These are phyloP conservation scores for Sphaerobolus stellatus DNA, from an alignment of 1,284 basidiomycete genomes.

Conservation along the genomic window DNA sequence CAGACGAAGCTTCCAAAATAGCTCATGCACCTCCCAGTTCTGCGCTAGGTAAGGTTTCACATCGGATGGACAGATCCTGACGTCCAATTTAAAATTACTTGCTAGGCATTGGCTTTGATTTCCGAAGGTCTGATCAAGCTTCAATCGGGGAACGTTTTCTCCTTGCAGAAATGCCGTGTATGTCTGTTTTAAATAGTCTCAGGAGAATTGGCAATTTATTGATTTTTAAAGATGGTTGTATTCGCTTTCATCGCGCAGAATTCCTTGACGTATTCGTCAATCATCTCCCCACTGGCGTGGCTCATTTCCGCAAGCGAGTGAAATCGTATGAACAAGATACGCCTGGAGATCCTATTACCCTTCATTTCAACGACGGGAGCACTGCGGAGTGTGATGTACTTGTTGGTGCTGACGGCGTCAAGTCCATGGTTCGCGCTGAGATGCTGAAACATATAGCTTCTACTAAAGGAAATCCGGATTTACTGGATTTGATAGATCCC, in stretches of 20 bases:
- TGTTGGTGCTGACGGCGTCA: constrained; percentile 29
- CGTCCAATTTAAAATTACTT: not conserved
- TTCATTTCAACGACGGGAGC: constrained; percentile 22
- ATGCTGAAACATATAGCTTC: constrained; percentile 4
- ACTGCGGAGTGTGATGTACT: constrained; percentile 26
- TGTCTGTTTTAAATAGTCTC: constrained; percentile 12
- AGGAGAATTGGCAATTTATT: not conserved
- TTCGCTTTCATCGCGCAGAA: constrained; percentile 48
- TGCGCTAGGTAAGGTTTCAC: constrained; percentile 17
- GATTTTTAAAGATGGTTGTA: constrained; percentile 37
- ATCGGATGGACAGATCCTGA: not conserved
- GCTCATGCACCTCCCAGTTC: constrained; percentile 37
- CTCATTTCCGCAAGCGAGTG: constrained; percentile 45
- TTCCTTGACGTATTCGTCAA: constrained; percentile 46
- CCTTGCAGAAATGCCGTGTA: constrained; percentile 48
- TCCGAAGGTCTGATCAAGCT: constrained; percentile 50
- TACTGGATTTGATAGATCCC: constrained; percentile 26
- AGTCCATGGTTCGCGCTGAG: constrained; percentile 22
- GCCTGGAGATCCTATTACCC: constrained; percentile 12
- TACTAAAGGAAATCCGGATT: constrained; percentile 5
- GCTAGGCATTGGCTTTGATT: constrained; percentile 42
- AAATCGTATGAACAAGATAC: constrained; percentile 31
- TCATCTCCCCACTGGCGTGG: constrained; percentile 37
- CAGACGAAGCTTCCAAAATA: constrained; percentile 36
- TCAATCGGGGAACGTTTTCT: constrained; percentile 45